Evolutionary conservation across 2,329 filamentous ascomycete species (phyloP).

Genomic region (Dothidotthia symphoricarpi): DNA sequence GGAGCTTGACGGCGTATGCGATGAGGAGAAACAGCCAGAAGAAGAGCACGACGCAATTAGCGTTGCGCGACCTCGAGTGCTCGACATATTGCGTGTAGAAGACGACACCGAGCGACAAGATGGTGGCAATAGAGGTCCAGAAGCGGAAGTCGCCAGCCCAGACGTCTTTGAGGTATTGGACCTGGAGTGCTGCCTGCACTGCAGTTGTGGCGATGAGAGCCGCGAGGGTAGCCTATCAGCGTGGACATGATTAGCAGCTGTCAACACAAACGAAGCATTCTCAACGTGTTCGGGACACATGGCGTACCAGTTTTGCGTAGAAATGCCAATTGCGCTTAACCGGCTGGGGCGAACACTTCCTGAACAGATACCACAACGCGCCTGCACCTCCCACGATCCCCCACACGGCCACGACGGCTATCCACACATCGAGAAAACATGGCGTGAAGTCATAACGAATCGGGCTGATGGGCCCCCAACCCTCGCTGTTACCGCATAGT

Average conservation of each 20-base stretch:
- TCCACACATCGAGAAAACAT: conserved; percentile 92
- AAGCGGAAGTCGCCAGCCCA: conserved; percentile 84
- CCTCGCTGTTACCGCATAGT: conserved; percentile 84
- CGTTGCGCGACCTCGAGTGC: conserved; percentile 75
- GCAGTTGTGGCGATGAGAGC: conserved; percentile 66
- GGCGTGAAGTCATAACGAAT: conserved; percentile 92
- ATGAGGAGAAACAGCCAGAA: conserved; percentile 89
- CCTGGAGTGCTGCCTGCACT: conserved; percentile 74
- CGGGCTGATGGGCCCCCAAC: conserved; percentile 91
- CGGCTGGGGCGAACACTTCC: conserved; percentile 63
- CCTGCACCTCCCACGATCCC: conserved; percentile 74
- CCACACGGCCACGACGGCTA: conserved; percentile 73
- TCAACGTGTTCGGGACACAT: background rate
- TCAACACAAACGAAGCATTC: background rate
- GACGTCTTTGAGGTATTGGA: conserved; percentile 63
- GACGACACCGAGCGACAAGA: conserved; percentile 71
- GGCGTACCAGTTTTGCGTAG: conserved; percentile 77
- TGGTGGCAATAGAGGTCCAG: conserved; percentile 71
- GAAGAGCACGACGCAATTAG: conserved; percentile 84
- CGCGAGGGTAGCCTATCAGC: conserved; percentile 59
- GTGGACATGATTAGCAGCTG: conserved; percentile 10
- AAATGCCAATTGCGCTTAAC: conserved; percentile 88
- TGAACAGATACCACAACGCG: conserved; percentile 77
- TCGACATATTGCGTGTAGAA: conserved; percentile 83
- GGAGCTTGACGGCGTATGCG: conserved; percentile 75